Conservation (phyloP, 495 filamentous ascomycete species). For the Penicillium canariense region DNA sequence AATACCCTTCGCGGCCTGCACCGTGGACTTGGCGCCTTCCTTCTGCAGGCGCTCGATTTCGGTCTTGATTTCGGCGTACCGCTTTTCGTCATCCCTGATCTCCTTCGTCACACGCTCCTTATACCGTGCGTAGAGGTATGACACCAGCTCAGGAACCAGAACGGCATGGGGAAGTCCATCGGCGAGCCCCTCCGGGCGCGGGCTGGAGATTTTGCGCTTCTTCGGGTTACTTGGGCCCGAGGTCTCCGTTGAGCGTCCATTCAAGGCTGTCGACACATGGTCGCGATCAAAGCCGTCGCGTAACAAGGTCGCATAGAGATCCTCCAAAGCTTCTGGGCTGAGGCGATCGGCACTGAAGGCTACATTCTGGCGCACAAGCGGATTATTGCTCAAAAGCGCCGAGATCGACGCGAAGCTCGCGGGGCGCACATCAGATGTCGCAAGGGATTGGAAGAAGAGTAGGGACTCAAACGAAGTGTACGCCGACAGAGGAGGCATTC, state of each 20-base stretch:
- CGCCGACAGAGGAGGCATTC: conserved; percentile 55
- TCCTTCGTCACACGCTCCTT: conserved; percentile 61
- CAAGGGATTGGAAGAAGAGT: conserved; percentile 83
- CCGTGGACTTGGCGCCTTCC: conserved; percentile 49
- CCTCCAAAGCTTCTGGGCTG: conserved; percentile 72
- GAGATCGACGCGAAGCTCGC: conserved; percentile 72
- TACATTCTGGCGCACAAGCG: conserved; percentile 62
- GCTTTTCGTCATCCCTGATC: conserved; percentile 72
- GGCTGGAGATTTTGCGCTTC: conserved; percentile 71
- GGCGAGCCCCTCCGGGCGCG: conserved; percentile 55
- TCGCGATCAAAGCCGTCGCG: conserved; percentile 62
- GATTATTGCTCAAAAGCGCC: conserved; percentile 66
- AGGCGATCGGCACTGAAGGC: conserved; percentile 71
- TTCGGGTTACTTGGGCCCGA: conserved; percentile 48
- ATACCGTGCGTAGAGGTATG: conserved; percentile 73
- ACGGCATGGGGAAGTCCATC: conserved; percentile 60
- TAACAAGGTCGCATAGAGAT: conserved; percentile 71
- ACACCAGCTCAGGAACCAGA: conserved; percentile 65
- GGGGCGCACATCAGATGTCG: conserved; percentile 59
- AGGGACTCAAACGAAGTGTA: conserved; percentile 88
- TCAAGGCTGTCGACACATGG: conserved; percentile 10
- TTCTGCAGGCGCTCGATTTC: conserved; percentile 69
- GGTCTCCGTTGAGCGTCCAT: conserved; percentile 32
- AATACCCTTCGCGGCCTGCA: background rate
- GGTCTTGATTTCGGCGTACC: conserved; percentile 57